phyloP scores from a whole-genome alignment of 2,329 filamentous ascomycete species.

The Exophiala sp. region DNA sequence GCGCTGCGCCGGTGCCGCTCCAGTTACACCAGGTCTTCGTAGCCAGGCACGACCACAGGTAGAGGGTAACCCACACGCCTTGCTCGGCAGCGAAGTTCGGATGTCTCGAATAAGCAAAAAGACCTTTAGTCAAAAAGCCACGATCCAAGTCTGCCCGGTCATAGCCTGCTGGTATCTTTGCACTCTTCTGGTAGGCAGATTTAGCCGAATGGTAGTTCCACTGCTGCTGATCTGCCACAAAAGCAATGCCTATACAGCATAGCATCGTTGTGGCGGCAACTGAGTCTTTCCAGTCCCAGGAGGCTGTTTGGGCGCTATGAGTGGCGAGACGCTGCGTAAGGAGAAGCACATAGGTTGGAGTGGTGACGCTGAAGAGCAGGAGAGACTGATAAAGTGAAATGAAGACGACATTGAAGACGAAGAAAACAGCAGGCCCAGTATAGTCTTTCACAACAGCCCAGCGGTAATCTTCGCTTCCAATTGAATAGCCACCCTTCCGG shows the following conservation, averaged over 20 bases:
- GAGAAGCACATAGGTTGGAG: conserved; percentile 78
- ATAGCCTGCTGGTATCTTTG: conserved; percentile 61
- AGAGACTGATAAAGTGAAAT: conserved; percentile 79
- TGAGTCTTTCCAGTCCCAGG: conserved; percentile 39
- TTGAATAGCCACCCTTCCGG: conserved; percentile 82
- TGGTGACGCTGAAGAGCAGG: conserved; percentile 70
- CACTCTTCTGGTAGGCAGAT: conserved; percentile 64
- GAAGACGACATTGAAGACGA: conserved; percentile 82
- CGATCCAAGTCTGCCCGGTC: conserved; percentile 73
- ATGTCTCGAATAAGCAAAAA: conserved; percentile 85
- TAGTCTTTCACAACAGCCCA: conserved; percentile 71
- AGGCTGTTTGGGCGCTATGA: conserved; percentile 38
- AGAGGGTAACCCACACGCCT: conserved; percentile 78
- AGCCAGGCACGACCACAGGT: conserved; percentile 77
- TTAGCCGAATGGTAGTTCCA: conserved; percentile 87
- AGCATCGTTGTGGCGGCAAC: conserved; percentile 52
- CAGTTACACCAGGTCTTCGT: conserved; percentile 70
- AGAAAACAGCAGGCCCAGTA: conserved; percentile 62
- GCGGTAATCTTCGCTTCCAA: conserved; percentile 91
- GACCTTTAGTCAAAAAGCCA: conserved; percentile 75
- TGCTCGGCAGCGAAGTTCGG: conserved; percentile 95
- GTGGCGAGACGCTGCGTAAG: conserved; percentile 61
- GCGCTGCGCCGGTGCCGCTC: conserved; percentile 63
- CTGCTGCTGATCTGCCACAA: conserved; percentile 84
- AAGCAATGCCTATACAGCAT: conserved; percentile 59